Evolutionary conservation across 768 basidiomycete genomes (phyloP).

Genomic region (Leccinum boreale): DNA sequence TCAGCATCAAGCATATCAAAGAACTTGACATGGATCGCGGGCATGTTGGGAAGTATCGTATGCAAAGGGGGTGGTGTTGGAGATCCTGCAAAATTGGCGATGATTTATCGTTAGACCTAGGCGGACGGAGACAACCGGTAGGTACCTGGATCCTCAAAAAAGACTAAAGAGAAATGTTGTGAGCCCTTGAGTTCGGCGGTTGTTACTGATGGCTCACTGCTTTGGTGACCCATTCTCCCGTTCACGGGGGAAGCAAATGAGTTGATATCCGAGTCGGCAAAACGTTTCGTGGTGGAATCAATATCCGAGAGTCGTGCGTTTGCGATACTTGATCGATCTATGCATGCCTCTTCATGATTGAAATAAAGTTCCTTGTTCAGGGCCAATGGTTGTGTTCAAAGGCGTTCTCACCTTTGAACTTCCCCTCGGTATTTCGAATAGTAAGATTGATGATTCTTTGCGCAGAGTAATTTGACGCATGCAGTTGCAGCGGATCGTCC

Average conservation of each 20-base stretch:
- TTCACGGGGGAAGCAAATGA: background rate
- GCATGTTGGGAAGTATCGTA: conserved; percentile 52
- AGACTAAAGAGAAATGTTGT: background rate
- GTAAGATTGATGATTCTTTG: background rate
- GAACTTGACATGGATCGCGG: conserved; percentile 63
- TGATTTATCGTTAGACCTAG: background rate
- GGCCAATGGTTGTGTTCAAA: background rate
- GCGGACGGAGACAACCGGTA: background rate
- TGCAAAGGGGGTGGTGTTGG: conserved; percentile 35
- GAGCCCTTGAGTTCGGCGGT: background rate
- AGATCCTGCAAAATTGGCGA: conserved; percentile 7
- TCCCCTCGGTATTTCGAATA: conserved; percentile 1
- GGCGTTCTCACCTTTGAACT: conserved; percentile 7
- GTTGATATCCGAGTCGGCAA: background rate
- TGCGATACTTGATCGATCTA: background rate
- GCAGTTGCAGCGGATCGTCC: conserved; percentile 20
- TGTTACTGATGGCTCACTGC: conserved; percentile 9
- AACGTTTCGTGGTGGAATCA: background rate
- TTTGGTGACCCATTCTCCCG: background rate
- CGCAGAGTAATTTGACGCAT: conserved; percentile 12
- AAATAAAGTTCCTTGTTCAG: background rate
- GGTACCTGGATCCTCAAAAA: conserved; percentile 14
- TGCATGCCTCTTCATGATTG: conserved; percentile 3
- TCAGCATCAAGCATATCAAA: conserved; percentile 76
- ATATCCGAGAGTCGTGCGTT: background rate